Conservation (phyloP, 768 basidiomycete genomes). For the Naganishia antarctica region DNA sequence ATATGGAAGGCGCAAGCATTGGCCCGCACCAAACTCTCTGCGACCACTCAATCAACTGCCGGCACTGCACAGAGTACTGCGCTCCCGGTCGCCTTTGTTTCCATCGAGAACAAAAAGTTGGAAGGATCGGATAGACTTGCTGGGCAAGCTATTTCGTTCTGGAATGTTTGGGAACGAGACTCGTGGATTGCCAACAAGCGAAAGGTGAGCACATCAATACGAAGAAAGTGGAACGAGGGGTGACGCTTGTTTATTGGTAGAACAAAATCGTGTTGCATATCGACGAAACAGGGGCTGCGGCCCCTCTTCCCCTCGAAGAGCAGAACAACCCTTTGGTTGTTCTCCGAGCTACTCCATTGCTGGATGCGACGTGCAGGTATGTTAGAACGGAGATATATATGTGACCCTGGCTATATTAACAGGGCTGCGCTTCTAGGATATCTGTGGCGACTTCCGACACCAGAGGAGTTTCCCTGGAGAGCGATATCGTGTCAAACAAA, state of each 20-base stretch:
- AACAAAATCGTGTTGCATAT: constrained; percentile 84
- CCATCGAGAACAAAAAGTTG: constrained; percentile 5
- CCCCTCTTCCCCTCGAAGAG: constrained; percentile 70
- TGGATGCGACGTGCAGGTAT: constrained; percentile 68
- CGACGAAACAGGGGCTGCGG: constrained; percentile 68
- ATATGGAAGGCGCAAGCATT: constrained; percentile 82
- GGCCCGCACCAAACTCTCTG: constrained; percentile 66
- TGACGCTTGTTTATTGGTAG: constrained; percentile 52
- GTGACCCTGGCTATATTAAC: too few relatives aligned
- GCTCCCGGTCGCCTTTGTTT: constrained; percentile 23
- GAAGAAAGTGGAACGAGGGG: not conserved
- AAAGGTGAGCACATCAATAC: constrained; percentile 58
- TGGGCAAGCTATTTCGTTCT: constrained; percentile 64
- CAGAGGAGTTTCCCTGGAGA: constrained; percentile 66
- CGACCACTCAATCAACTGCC: constrained; percentile 57
- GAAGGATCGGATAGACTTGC: constrained; percentile 20
- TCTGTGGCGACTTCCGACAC: constrained; percentile 66
- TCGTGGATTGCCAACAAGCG: constrained; percentile 58
- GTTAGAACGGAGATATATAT: too few relatives aligned
- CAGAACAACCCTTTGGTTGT: constrained; percentile 68
- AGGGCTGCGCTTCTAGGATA: not conserved
- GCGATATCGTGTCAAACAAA: constrained; percentile 70
- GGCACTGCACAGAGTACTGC: constrained; percentile 24
- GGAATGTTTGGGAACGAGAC: constrained; percentile 78
- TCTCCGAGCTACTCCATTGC: constrained; percentile 74